Percentiles rank a stretch among this genome's conserved stretches.
These are phyloP conservation scores for Triticum dicoccoides DNA, from an alignment of 176 grass and related monocot species.

Conservation along the genomic window DNA sequence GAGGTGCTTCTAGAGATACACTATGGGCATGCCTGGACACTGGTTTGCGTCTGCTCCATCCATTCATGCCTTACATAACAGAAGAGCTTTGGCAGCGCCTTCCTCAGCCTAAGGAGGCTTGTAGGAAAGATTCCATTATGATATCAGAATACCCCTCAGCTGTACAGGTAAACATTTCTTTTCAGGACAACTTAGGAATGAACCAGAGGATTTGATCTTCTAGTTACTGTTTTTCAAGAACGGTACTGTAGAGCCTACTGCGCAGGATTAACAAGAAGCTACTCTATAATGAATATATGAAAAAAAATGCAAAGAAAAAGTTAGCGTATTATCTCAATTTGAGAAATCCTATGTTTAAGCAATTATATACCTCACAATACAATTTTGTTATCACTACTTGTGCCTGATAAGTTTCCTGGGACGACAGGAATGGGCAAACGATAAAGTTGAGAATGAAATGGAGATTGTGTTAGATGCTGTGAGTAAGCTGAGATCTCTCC, in stretches of 20 bases:
- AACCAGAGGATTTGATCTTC: background rate
- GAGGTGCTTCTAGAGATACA: conserved; percentile 65
- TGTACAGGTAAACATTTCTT: conserved; percentile 55
- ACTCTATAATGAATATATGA: background rate
- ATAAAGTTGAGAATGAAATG: conserved; percentile 69
- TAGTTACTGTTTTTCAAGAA: background rate
- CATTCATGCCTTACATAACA: conserved; percentile 94
- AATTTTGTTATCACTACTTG: background rate
- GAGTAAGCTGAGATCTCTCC: conserved; percentile 69
- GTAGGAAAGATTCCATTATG: conserved; percentile 83
- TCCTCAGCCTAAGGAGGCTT: conserved; percentile 58
- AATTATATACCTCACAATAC: background rate
- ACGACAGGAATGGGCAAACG: conserved; percentile 69
- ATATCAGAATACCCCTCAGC: conserved; percentile 84
- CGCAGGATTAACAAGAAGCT: background rate
- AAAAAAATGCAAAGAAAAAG: background rate
- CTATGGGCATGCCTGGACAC: conserved; percentile 81
- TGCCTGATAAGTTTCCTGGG: background rate
- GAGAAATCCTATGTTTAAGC: background rate
- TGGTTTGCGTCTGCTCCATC: conserved; percentile 83
- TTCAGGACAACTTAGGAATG: conserved; percentile 20
- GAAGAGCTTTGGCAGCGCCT: conserved; percentile 96
- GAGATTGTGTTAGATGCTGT: conserved; percentile 64
- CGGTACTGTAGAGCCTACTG: background rate
- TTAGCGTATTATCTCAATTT: background rate